Base-by-base conservation (phyloP, 352 stramenopile genomes). In the Poterioochromonas sp. region DNA sequence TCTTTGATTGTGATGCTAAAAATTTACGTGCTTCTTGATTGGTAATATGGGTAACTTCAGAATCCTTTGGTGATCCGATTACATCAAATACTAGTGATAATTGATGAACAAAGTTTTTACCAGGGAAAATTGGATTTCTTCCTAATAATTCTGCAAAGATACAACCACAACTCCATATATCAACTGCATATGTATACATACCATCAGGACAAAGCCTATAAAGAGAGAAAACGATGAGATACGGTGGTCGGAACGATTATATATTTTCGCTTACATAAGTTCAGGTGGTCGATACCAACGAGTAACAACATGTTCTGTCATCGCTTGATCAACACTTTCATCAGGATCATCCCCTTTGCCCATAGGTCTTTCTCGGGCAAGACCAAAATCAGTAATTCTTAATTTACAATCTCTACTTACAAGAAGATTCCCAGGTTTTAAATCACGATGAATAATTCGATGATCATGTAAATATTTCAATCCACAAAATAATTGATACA, bases 311-410 rank as follows among this genome's bases (percentile, higher is more conserved):
- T 99, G 92, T 78, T 96, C 91, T 39, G 92, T 97, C 80, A 83
- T 83, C 15, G 70, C 40, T 40, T 76, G 71, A 39, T 78, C 78
- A 12, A 71, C 78, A 22, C 43, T 41, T 32, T 76, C 58, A 62
- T 76, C 68, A 95, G 79, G 8, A 29, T 71, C 34, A 94, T 88
- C 99, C 99, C 22, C 95, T 94, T 63, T 95, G 86, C 3, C 65
- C 1, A 22, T 40, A 32, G 68, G 68, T 43, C 41, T 0, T 12
- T 62, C 68, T n/a, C 92, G 86, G 37, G 96, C 96, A 32, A 99
- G 86, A n/a, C 97, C 97, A 90, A 99, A 99, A 83, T 99, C 97
- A 15, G 93, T 95, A 26, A 99, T 89, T 83, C 99, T 99, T 22
- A 99, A 87, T 77, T 97, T 87, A 79, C 91, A 97, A 80, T 93